A percentile compares a stretch with the other conserved stretches of the same genome.
Conservation (phyloP, 805 yeast species). For the Komagataella phaffii region DNA sequence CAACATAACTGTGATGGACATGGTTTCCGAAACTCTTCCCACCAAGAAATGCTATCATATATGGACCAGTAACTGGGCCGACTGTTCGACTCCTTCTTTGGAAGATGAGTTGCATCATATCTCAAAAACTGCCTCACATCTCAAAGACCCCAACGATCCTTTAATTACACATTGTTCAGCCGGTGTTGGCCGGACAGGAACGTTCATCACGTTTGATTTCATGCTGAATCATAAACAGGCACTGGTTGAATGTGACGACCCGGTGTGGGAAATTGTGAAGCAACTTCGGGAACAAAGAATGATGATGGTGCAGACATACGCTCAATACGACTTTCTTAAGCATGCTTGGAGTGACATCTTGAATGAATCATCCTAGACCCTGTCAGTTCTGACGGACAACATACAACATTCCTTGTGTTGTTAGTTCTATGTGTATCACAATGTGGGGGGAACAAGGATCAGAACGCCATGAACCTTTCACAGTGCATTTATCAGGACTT, state of each 20-base stretch:
- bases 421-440: background rate
- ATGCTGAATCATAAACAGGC: constrained; percentile 8
- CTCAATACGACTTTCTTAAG: constrained; percentile 36
- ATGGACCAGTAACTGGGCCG: constrained; percentile 31
- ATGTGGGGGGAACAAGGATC: background rate
- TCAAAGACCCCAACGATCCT: constrained; percentile 6
- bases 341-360: background rate
- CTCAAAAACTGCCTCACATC: constrained; percentile 7
- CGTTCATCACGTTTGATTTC: constrained; percentile 24
- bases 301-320: constrained; percentile 40
- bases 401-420: background rate
- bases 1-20: background rate
- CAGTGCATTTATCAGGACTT: background rate
- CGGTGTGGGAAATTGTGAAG: constrained; percentile 28
- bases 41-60: constrained; percentile 22
- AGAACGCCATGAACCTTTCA: background rate
- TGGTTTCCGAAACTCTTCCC: background rate
- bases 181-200: constrained; percentile 33
- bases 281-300: constrained; percentile 33
- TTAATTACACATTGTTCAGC: constrained; percentile 29
- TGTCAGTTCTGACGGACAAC: background rate
- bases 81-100: constrained; percentile 24
- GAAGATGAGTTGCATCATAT: constrained; percentile 17
- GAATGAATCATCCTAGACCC: background rate
- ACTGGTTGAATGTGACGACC: constrained; percentile 14